A percentile compares a stretch with the other conserved stretches of the same genome.
Conservation (phyloP, 2,329 filamentous ascomycete species). For the Diplodia seriata region DNA sequence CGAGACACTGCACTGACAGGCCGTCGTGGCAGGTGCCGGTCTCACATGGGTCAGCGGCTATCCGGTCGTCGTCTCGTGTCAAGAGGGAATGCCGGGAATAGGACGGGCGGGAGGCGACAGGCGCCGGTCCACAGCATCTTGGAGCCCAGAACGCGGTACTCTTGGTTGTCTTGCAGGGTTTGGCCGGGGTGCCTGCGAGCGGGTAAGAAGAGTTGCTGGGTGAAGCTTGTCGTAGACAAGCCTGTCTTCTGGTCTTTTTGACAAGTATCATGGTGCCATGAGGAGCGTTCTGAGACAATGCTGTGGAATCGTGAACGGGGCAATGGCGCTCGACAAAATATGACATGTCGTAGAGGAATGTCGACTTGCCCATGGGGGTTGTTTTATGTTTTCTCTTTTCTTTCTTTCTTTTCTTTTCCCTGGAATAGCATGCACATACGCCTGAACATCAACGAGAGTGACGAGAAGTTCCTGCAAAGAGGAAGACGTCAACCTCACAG, state of each 20-base stretch:
- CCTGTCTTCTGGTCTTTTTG: conserved; percentile 2
- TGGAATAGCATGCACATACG: neutral
- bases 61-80: neutral
- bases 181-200: neutral
- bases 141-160: neutral
- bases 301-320: neutral
- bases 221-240: conserved; percentile 27
- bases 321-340: neutral
- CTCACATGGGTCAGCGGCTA: neutral
- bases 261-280: neutral
- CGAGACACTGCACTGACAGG: neutral
- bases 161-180: conserved; percentile 9
- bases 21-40: neutral
- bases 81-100: conserved; percentile 1
- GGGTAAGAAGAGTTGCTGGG: conserved; percentile 12
- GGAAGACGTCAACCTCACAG: neutral
- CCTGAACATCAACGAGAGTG: neutral
- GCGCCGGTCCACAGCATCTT: neutral
- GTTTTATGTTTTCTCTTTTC: too few species aligned
- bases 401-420: neutral
- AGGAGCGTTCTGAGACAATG: neutral
- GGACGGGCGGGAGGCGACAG: neutral
- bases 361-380: neutral
- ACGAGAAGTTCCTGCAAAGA: too few species aligned
- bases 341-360: neutral